phyloP scores from a whole-genome alignment of 2,329 filamentous ascomycete species.

The Ophiosphaerella korrae region DNA sequence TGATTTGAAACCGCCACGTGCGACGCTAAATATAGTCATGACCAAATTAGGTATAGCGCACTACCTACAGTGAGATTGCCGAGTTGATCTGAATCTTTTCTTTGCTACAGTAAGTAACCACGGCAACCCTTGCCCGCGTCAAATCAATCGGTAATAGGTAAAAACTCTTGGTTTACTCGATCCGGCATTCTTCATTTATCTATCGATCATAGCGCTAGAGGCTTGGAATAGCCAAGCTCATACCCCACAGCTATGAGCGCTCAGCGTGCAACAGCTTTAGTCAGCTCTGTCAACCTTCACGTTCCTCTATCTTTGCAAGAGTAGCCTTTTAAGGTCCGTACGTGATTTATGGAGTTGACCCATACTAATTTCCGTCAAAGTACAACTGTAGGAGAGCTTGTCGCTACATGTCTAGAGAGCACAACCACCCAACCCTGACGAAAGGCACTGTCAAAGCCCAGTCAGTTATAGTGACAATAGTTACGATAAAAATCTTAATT shows the following conservation, averaged over 20 bases:
- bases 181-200: neutral
- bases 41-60: neutral
- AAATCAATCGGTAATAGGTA: neutral
- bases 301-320: too few species aligned
- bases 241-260: neutral
- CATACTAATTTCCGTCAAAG: too few species aligned
- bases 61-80: constrained; percentile 55
- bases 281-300: neutral
- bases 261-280: neutral
- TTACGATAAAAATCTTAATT: too few species aligned
- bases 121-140: neutral
- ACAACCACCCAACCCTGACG: too few species aligned
- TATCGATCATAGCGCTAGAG: constrained; percentile 7
- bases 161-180: constrained; percentile 7
- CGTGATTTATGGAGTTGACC: too few species aligned
- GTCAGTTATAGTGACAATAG: too few species aligned
- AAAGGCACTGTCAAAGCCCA: too few species aligned
- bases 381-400: too few species aligned
- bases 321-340: too few species aligned
- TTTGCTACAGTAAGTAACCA: neutral
- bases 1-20: neutral
- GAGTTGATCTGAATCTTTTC: neutral
- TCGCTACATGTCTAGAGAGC: too few species aligned
- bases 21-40: neutral
- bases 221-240: constrained; percentile 7